Percentiles rank a stretch among this genome's conserved stretches.
Conservation (phyloP, 1,284 basidiomycete species). For the Limonomyces culmigenus region DNA sequence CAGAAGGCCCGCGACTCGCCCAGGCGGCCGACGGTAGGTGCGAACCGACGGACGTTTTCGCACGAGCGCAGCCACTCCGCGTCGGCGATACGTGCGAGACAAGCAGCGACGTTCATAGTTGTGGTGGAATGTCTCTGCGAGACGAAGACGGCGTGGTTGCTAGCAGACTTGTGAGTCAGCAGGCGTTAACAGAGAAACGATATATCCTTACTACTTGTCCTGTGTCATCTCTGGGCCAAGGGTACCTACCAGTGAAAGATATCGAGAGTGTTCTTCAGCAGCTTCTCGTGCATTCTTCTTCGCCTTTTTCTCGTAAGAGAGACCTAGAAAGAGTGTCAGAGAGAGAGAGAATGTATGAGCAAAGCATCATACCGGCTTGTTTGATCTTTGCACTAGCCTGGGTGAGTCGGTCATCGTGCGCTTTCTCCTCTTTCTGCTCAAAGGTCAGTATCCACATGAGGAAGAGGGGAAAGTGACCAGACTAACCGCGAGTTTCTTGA, state of each 20-base stretch:
- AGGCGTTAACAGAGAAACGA: conserved; percentile 1
- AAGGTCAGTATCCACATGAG: not conserved
- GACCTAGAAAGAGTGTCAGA: conserved; percentile 24
- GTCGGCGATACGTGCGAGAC: conserved; percentile 51
- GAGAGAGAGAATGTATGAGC: not conserved
- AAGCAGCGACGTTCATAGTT: conserved; percentile 43
- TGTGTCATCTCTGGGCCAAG: conserved; percentile 63
- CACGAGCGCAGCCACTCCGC: conserved; percentile 61
- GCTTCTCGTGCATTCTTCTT: conserved; percentile 57
- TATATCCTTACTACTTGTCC: conserved; percentile 47
- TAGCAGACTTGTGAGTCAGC: conserved; percentile 12
- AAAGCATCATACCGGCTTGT: conserved; percentile 38
- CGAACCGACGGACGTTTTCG: conserved; percentile 47
- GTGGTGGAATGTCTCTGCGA: conserved; percentile 42
- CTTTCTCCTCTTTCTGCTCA: conserved; percentile 58
- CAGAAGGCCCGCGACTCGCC: conserved; percentile 57
- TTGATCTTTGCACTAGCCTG: conserved; percentile 58
- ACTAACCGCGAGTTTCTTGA: conserved; percentile 60
- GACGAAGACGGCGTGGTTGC: conserved; percentile 47
- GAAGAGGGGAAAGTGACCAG: not conserved
- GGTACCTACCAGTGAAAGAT: conserved; percentile 54
- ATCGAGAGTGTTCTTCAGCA: conserved; percentile 57
- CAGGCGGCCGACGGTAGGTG: conserved; percentile 45
- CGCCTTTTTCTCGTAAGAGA: conserved; percentile 57
- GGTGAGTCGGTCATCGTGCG: conserved; percentile 54